Conservation (phyloP, 371 early-diverging fungal genomes). For the Saksenaea vasiformis region DNA sequence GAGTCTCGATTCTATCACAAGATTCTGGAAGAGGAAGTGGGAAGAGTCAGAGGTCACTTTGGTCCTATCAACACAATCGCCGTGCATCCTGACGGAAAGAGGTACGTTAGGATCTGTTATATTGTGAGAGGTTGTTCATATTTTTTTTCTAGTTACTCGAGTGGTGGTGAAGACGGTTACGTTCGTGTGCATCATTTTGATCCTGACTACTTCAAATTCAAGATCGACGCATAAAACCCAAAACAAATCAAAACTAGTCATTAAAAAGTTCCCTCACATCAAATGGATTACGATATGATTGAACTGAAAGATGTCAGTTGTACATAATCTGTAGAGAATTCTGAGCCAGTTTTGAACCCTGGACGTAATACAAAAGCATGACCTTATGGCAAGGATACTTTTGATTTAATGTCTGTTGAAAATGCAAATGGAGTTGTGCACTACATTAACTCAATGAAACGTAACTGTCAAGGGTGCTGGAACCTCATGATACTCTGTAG, state of each 20-base stretch:
- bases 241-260: neutral
- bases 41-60: constrained; percentile 98
- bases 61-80: constrained; percentile 99
- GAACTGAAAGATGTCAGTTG: too few species aligned
- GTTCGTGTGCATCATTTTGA: constrained; percentile 97
- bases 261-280: constrained; percentile 1
- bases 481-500: too few species aligned
- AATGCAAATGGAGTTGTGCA: too few species aligned
- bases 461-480: too few species aligned
- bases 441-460: too few species aligned
- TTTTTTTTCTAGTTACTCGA: constrained; percentile 71
- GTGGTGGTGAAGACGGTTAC: constrained; percentile 98
- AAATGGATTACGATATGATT: neutral
- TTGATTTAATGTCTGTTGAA: too few species aligned
- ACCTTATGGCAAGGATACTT: too few species aligned
- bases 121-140: neutral
- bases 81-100: constrained; percentile 93
- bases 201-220: constrained; percentile 93
- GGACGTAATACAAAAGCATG: too few species aligned
- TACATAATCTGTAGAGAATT: too few species aligned
- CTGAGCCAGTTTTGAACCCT: too few species aligned
- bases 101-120: constrained; percentile 30
- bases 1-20: constrained; percentile 99
- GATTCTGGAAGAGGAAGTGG: constrained; percentile 96
- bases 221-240: constrained; percentile 56